A percentile compares a stretch with the other conserved stretches of the same genome.
Conservation (phyloP, 495 filamentous ascomycete species). For the Penicillium chermesinum region DNA sequence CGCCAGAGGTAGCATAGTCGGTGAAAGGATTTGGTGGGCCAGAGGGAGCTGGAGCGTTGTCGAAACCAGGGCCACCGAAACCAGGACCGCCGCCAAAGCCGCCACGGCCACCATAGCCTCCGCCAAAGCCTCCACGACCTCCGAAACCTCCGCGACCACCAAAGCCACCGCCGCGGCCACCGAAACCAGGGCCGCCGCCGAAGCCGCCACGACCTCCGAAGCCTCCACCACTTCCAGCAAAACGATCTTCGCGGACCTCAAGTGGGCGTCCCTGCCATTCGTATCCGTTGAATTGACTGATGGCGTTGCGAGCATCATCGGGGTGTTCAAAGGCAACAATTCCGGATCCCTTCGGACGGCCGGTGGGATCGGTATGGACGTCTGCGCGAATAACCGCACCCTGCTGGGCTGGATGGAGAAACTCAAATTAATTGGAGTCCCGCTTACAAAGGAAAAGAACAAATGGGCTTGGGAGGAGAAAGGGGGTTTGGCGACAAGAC, state of each 20-base stretch:
- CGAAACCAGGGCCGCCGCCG: slow-evolving; percentile 29
- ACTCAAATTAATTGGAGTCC: slow-evolving; percentile 30
- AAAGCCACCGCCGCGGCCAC: slow-evolving; percentile 28
- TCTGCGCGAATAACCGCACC: slow-evolving; percentile 92
- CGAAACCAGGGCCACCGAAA: slow-evolving; percentile 32
- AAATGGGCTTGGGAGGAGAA: slow-evolving; percentile 7
- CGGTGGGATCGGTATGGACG: slow-evolving; percentile 86
- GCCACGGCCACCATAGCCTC: slow-evolving; percentile 25
- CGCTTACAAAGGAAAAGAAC: slow-evolving; percentile 9
- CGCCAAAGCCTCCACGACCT: slow-evolving; percentile 27
- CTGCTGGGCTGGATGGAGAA: slow-evolving; percentile 51
- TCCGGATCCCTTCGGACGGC: slow-evolving; percentile 89
- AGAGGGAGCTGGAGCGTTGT: slow-evolving; percentile 28
- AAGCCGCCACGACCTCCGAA: slow-evolving; percentile 38
- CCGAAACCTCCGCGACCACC: slow-evolving; percentile 38
- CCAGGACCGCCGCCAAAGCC: slow-evolving; percentile 24
- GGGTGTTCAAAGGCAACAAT: slow-evolving; percentile 94
- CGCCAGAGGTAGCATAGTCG: slow-evolving; percentile 83
- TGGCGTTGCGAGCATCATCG: slow-evolving; percentile 92
- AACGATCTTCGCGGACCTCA: slow-evolving; percentile 95
- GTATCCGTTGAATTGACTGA: slow-evolving; percentile 95
- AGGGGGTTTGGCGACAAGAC: not conserved
- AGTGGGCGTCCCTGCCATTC: slow-evolving; percentile 94
- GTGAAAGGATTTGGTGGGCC: slow-evolving; percentile 90
- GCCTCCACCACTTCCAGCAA: slow-evolving; percentile 59